Conservation (phyloP, 2,329 filamentous ascomycete species). For the Ascochyta viciae-villosae region DNA sequence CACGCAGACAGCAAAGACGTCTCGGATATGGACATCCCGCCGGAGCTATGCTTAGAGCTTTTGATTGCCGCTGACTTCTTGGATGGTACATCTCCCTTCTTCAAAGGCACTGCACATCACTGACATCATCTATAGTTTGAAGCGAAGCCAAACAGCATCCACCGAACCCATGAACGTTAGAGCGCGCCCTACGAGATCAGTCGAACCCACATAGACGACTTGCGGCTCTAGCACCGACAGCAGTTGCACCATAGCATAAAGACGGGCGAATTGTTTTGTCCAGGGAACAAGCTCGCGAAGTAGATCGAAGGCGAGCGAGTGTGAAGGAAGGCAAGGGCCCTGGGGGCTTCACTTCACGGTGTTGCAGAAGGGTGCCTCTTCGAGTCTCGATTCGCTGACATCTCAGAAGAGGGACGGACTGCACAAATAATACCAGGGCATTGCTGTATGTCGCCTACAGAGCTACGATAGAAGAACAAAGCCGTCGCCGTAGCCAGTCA, state of each 20-base stretch:
- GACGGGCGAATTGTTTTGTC: background rate
- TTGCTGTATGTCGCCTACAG: background rate
- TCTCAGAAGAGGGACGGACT: background rate
- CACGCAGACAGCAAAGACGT: constrained; percentile 74
- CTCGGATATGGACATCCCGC: constrained; percentile 80
- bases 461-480: background rate
- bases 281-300: background rate
- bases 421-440: background rate
- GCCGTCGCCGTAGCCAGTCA: background rate
- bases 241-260: background rate
- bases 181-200: background rate
- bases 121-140: background rate
- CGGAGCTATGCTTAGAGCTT: constrained; percentile 79
- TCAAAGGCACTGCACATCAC: background rate
- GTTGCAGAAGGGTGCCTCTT: background rate
- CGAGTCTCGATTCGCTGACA: background rate
- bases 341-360: background rate
- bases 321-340: background rate
- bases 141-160: too few relatives aligned
- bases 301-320: background rate
- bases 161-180: background rate
- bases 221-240: background rate
- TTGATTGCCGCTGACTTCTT: constrained; percentile 80
- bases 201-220: background rate
- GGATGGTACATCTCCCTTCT: constrained; percentile 44